Conservation (phyloP, 2,329 filamentous ascomycete species). For the Fusarium sp. region DNA sequence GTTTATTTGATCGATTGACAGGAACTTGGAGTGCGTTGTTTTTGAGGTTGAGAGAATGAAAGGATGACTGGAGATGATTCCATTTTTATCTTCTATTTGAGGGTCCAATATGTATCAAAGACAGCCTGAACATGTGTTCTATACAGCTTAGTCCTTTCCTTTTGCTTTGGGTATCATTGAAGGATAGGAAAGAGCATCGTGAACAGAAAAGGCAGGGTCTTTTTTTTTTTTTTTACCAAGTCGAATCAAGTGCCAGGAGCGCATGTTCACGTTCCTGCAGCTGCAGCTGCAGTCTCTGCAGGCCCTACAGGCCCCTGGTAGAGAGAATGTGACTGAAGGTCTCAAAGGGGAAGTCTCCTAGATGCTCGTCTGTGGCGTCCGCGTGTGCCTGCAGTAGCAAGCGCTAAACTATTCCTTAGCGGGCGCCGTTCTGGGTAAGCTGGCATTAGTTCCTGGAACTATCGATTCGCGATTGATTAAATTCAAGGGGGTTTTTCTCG, state of each 20-base stretch:
- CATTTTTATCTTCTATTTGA: constrained; percentile 15
- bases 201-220: neutral
- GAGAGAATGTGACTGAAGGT: neutral
- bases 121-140: constrained; percentile 25
- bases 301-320: neutral
- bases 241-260: constrained; percentile 32
- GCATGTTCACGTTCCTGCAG: constrained; percentile 14
- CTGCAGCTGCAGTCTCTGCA: neutral
- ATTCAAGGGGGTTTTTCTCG: neutral
- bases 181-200: constrained; percentile 23
- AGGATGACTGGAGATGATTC: constrained; percentile 17
- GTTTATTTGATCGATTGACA: constrained; percentile 9
- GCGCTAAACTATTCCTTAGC: neutral
- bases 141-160: constrained; percentile 14
- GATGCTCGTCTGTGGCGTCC: constrained; percentile 22
- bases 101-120: neutral
- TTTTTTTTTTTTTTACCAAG: constrained; percentile 12
- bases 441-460: constrained; percentile 38
- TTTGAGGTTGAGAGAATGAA: constrained; percentile 13
- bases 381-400: constrained; percentile 37
- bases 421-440: constrained; percentile 3
- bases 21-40: constrained; percentile 19
- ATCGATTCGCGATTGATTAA: constrained; percentile 33
- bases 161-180: neutral
- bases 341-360: constrained; percentile 17